These are phyloP conservation scores for Penicillium rolfsii DNA, from an alignment of 2,329 filamentous ascomycete species.

Conservation along the genomic window DNA sequence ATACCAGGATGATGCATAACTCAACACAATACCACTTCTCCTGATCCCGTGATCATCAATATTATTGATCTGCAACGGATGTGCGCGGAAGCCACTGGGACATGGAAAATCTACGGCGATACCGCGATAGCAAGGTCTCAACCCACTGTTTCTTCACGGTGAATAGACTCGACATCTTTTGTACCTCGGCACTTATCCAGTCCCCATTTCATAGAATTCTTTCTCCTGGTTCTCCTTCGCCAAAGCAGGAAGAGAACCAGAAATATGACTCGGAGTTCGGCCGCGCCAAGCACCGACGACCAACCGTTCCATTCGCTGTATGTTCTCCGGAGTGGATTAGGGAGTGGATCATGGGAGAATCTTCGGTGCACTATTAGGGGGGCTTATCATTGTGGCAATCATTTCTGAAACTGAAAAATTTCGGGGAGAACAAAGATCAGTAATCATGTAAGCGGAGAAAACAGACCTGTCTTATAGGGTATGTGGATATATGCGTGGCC, in stretches of 20 bases:
- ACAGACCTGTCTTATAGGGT: neutral
- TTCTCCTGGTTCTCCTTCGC: neutral
- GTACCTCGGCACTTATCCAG: neutral
- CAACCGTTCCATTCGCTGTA: neutral
- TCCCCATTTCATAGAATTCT: neutral
- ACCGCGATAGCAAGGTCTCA: neutral
- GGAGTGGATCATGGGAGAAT: neutral
- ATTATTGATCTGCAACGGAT: neutral
- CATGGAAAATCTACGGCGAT: neutral
- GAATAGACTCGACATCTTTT: neutral
- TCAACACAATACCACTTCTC: neutral
- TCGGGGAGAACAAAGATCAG: no score
- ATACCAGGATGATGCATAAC: neutral
- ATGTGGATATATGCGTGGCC: neutral
- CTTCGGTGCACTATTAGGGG: conserved; percentile 1
- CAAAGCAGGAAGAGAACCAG: neutral
- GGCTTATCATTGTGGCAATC: neutral
- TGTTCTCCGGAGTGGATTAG: neutral
- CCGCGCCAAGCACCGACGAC: neutral
- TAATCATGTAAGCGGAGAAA: neutral
- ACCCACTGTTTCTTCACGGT: neutral
- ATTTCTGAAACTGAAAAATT: neutral
- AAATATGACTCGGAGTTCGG: neutral
- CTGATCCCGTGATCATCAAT: no score
- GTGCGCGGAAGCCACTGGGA: neutral